Percentiles rank a stretch among this genome's conserved stretches.
These are phyloP conservation scores for Kregervanrija fluxuum DNA, from an alignment of 805 yeast genomes.

Conservation along the genomic window DNA sequence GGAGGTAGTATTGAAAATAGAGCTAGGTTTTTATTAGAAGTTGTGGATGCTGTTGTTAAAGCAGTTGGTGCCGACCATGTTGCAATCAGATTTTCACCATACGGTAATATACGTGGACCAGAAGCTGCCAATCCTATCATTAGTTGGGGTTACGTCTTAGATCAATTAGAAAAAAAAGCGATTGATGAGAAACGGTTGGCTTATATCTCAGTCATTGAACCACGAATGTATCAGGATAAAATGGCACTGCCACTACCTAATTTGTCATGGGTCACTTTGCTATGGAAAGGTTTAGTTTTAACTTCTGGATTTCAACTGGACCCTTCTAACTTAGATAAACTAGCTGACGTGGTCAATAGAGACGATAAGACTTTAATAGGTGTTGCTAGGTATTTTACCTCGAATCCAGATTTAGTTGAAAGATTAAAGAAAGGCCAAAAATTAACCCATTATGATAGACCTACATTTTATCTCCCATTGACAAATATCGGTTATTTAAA, in stretches of 20 bases:
- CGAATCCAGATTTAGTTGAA: slow-evolving; percentile 38
- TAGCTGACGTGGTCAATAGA: slow-evolving; percentile 15
- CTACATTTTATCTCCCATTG: slow-evolving; percentile 27
- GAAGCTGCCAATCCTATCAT: slow-evolving; percentile 32
- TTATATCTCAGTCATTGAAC: slow-evolving; percentile 40
- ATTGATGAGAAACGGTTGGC: slow-evolving; percentile 14
- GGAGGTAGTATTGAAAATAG: slow-evolving; percentile 40
- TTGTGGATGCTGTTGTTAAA: slow-evolving; percentile 42
- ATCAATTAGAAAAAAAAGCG: slow-evolving; percentile 30
- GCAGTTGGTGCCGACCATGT: slow-evolving; percentile 46
- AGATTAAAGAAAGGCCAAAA: slow-evolving; percentile 30
- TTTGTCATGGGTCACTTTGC: slow-evolving; percentile 15
- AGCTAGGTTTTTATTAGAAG: slow-evolving; percentile 34
- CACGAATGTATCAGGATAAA: slow-evolving; percentile 44
- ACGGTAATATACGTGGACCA: slow-evolving; percentile 32
- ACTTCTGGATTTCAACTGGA: slow-evolving; percentile 20
- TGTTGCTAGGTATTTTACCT: slow-evolving; percentile 31
- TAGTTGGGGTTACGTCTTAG: slow-evolving; percentile 31
- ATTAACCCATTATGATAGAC: slow-evolving; percentile 35
- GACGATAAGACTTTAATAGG: slow-evolving; percentile 40
- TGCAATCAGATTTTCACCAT: slow-evolving; percentile 45
- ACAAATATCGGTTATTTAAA: slow-evolving; percentile 12
- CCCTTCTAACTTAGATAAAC: slow-evolving; percentile 19
- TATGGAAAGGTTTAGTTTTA: slow-evolving; percentile 30
- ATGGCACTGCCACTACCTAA: too few relatives aligned